A percentile compares a stretch with the other conserved stretches of the same genome.
Evolutionary conservation across 306 rosid species (phyloP).

Genomic region (Luffa aegyptiaca): DNA sequence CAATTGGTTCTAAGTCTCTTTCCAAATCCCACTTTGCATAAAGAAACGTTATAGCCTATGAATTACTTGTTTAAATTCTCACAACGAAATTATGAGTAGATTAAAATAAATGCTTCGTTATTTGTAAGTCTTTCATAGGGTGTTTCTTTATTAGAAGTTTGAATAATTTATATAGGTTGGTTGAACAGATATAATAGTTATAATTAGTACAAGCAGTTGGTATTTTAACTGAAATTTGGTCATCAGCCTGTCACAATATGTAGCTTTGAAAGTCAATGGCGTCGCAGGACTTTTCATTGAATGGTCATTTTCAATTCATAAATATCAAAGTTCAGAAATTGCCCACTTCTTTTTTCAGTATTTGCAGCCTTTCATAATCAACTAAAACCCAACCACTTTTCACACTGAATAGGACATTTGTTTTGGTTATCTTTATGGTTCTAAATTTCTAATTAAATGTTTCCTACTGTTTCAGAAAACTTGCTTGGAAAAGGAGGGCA

Average conservation of each 20-base stretch:
- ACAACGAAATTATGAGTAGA: neutral
- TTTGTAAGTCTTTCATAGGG: neutral
- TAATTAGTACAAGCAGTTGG: neutral
- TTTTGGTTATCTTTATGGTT: neutral
- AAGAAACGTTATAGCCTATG: neutral
- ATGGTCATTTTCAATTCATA: neutral
- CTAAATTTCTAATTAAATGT: neutral
- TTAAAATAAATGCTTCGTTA: neutral
- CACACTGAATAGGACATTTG: neutral
- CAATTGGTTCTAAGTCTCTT: neutral
- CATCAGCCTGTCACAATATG: neutral
- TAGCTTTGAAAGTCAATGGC: neutral
- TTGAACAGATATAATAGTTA: neutral
- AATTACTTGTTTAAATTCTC: neutral
- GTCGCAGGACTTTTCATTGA: neutral
- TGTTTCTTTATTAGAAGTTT: neutral
- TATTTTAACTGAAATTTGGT: neutral
- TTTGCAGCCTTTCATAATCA: neutral
- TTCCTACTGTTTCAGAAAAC: slow-evolving; percentile 36
- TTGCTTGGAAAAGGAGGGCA: slow-evolving; percentile 91
- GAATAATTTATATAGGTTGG: neutral
- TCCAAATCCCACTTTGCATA: neutral
- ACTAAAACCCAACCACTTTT: neutral
- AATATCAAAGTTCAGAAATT: neutral
- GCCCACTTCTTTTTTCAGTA: neutral